Percentiles rank a stretch among this genome's conserved stretches.
Conservation (phyloP, 2,329 filamentous ascomycete species). For the Setomelanomma holmii region DNA sequence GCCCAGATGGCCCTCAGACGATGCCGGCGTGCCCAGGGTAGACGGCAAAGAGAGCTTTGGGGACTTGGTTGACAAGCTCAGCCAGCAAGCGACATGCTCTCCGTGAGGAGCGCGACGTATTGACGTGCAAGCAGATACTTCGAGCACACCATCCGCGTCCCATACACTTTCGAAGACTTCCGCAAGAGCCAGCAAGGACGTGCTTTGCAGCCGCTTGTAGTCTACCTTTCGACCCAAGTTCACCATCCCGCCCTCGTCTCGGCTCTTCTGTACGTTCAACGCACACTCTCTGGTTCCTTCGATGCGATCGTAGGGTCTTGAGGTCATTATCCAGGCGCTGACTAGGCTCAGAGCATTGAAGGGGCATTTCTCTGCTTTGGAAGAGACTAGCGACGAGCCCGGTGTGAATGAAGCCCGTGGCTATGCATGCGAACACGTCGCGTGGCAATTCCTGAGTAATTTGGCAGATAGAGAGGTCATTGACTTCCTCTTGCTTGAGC, state of each 20-base stretch:
- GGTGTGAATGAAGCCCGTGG: conserved; percentile 73
- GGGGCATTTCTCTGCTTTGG: conserved; percentile 73
- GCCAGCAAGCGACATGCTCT: conserved; percentile 38
- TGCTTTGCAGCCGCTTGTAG: conserved; percentile 66
- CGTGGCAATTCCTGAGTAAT: conserved; percentile 77
- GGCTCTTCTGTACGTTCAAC: conserved; percentile 69
- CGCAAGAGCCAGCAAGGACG: conserved; percentile 68
- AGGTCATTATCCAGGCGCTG: conserved; percentile 10
- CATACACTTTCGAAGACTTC: conserved; percentile 76
- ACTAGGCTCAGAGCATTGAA: conserved; percentile 67
- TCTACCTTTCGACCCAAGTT: conserved; percentile 68
- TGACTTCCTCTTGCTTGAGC: conserved; percentile 75
- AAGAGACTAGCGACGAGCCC: conserved; percentile 64
- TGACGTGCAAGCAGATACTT: conserved; percentile 44
- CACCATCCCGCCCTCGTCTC: conserved; percentile 75
- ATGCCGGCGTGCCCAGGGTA: conserved; percentile 63
- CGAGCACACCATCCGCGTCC: conserved; percentile 66
- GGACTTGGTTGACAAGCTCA: conserved; percentile 71
- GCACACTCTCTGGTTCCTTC: background rate
- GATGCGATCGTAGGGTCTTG: background rate
- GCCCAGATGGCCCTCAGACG: conserved; percentile 35
- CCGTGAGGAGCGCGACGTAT: background rate
- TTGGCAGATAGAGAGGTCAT: conserved; percentile 76
- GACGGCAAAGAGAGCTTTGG: conserved; percentile 66
- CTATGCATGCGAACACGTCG: conserved; percentile 79